A percentile compares a stretch with the other conserved stretches of the same genome.
These are phyloP conservation scores for Phytophthora quininea DNA, from an alignment of 352 stramenopile genomes.

Conservation along the genomic window DNA sequence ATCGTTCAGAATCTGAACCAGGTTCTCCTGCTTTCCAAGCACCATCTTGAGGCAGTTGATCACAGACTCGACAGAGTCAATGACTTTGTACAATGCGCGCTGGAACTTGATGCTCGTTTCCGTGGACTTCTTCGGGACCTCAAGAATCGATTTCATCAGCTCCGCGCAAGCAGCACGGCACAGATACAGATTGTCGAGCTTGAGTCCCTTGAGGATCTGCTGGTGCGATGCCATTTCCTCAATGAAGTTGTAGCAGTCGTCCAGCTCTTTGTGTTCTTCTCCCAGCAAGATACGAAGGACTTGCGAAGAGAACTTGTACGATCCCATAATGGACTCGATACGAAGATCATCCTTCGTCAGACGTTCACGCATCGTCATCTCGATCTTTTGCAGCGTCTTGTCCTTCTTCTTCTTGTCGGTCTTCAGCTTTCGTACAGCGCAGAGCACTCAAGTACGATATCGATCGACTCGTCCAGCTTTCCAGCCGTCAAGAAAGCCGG, in stretches of 20 bases:
- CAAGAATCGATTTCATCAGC: constrained; percentile 85
- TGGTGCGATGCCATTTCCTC: constrained; percentile 81
- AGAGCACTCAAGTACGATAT: constrained; percentile 84
- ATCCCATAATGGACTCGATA: constrained; percentile 83
- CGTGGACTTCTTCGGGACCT: constrained; percentile 75
- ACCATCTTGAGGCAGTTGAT: constrained; percentile 88
- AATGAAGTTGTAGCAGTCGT: constrained; percentile 87
- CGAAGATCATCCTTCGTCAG: constrained; percentile 84
- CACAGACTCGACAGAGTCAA: constrained; percentile 80
- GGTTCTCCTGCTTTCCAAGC: constrained; percentile 79
- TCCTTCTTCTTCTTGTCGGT: constrained; percentile 90
- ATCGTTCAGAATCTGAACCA: constrained; percentile 85
- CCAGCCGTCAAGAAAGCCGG: constrained; percentile 82
- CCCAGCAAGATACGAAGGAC: constrained; percentile 77
- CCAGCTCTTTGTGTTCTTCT: constrained; percentile 84
- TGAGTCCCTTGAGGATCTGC: constrained; percentile 77
- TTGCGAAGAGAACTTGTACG: constrained; percentile 89
- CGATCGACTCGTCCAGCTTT: constrained; percentile 84
- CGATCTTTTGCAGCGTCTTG: constrained; percentile 86
- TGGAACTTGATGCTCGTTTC: constrained; percentile 88
- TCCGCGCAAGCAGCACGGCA: constrained; percentile 69
- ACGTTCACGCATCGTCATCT: constrained; percentile 81
- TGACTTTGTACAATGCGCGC: constrained; percentile 81
- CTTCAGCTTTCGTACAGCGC: constrained; percentile 79
- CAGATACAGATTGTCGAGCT: constrained; percentile 74